Conservation (phyloP, 371 early-diverging fungal species). For the Mucor sp. region DNA sequence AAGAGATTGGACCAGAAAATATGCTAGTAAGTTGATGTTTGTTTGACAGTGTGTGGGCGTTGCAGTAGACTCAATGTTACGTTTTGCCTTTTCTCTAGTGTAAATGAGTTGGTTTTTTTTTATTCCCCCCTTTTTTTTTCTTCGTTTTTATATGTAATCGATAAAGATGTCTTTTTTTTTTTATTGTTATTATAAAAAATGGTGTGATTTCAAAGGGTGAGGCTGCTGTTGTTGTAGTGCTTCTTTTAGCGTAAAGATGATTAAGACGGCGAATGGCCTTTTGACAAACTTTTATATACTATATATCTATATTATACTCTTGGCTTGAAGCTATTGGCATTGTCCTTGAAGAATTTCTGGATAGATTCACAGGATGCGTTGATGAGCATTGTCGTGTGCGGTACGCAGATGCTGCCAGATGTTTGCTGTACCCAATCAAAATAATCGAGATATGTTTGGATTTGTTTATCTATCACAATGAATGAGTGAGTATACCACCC, state of each 20-base stretch:
- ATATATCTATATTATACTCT: conserved; percentile 16
- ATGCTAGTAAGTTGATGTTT: conserved; percentile 58
- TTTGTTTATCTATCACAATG: conserved; percentile 29
- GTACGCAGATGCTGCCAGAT: conserved; percentile 25
- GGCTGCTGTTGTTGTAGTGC: neutral
- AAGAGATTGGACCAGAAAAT: conserved; percentile 93
- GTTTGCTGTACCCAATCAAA: conserved; percentile 35
- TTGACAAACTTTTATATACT: neutral
- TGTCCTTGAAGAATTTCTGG: conserved; percentile 24
- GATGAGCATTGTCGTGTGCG: conserved; percentile 34
- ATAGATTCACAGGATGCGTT: conserved; percentile 13
- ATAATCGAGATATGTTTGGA: conserved; percentile 35
- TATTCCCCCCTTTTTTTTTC: neutral
- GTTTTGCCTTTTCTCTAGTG: neutral
- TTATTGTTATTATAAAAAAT: conserved; percentile 1
- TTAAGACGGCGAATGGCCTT: neutral
- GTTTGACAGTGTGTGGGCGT: neutral
- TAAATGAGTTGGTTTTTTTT: conserved; percentile 5
- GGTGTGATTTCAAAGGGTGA: neutral
- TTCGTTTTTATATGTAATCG: neutral
- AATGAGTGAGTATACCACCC: neutral
- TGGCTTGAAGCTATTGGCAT: conserved; percentile 37
- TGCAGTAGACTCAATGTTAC: neutral
- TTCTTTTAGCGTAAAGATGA: neutral
- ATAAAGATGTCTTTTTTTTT: neutral